Conservation (phyloP, 2,329 filamentous ascomycete genomes). For the Talaromyces pinophilus region DNA sequence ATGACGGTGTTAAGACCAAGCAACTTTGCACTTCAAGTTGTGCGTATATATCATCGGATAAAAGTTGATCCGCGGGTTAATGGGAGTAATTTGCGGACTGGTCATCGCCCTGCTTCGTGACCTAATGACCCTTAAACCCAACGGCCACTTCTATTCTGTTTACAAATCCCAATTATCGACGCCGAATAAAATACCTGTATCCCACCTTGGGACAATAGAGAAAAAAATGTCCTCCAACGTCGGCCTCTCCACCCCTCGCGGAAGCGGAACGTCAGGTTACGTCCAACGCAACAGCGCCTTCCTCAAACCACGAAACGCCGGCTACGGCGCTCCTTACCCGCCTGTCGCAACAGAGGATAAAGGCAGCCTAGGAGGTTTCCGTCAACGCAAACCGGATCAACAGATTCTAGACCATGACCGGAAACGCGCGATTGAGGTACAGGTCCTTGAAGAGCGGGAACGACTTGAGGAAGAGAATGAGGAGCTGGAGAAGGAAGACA, state of each 20-base stretch:
- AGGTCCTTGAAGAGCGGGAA: conserved; percentile 87
- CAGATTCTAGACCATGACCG: conserved; percentile 93
- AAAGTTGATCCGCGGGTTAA: not conserved
- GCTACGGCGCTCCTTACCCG: conserved; percentile 71
- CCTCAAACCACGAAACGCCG: conserved; percentile 74
- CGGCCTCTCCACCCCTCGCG: conserved; percentile 88
- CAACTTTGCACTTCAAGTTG: not conserved
- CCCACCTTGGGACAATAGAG: not conserved
- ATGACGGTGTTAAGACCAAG: not conserved
- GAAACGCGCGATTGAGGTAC: conserved; percentile 86
- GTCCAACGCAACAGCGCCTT: conserved; percentile 94
- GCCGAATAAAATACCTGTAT: not conserved
- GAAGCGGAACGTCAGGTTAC: conserved; percentile 94
- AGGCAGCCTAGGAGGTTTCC: conserved; percentile 44
- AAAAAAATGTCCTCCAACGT: conserved; percentile 88
- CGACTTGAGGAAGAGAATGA: conserved; percentile 79
- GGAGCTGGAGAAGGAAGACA: conserved; percentile 69
- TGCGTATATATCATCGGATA: not conserved
- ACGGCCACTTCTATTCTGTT: not conserved
- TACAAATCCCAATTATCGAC: not conserved
- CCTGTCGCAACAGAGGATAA: conserved; percentile 31
- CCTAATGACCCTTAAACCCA: not conserved
- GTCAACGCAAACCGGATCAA: conserved; percentile 84
- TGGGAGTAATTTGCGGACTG: not conserved
- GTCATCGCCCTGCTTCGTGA: no score